Evolutionary conservation across 768 basidiomycete genomes (phyloP).

Genomic region (Galerina sulciceps): DNA sequence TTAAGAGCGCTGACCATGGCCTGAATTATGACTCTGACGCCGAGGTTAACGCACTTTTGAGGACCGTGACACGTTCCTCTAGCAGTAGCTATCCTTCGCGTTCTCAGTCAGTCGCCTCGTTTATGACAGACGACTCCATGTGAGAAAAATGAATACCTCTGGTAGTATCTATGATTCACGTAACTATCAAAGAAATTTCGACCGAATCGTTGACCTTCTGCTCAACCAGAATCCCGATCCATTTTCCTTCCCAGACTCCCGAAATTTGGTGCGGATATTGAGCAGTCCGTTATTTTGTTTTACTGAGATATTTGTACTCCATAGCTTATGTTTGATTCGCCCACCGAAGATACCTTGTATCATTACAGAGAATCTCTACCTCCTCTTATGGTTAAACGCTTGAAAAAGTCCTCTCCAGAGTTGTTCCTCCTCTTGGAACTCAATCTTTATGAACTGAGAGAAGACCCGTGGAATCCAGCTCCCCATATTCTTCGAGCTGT

Average conservation of each 20-base stretch:
- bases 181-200: conserved; percentile 17
- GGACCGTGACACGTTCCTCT: conserved; percentile 18
- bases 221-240: conserved; percentile 22
- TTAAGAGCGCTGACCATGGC: conserved; percentile 28
- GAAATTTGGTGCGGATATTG: conserved; percentile 21
- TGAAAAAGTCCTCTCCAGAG: conserved; percentile 40
- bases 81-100: conserved; percentile 15
- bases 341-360: conserved; percentile 9
- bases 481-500: conserved; percentile 50
- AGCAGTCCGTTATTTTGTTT: neutral
- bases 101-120: conserved; percentile 22
- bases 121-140: conserved; percentile 15
- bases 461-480: conserved; percentile 59
- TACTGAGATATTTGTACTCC: conserved; percentile 3
- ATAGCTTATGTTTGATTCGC: conserved; percentile 36
- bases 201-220: conserved; percentile 25
- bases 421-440: conserved; percentile 44
- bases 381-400: conserved; percentile 44
- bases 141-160: neutral
- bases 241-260: conserved; percentile 16
- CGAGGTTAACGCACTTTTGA: conserved; percentile 24
- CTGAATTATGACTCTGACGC: conserved; percentile 20
- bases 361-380: conserved; percentile 13
- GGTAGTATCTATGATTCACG: neutral
- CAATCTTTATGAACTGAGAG: conserved; percentile 45